Base-by-base conservation (phyloP, 2,329 filamentous ascomycete species). In the Aphanocladium album region DNA sequence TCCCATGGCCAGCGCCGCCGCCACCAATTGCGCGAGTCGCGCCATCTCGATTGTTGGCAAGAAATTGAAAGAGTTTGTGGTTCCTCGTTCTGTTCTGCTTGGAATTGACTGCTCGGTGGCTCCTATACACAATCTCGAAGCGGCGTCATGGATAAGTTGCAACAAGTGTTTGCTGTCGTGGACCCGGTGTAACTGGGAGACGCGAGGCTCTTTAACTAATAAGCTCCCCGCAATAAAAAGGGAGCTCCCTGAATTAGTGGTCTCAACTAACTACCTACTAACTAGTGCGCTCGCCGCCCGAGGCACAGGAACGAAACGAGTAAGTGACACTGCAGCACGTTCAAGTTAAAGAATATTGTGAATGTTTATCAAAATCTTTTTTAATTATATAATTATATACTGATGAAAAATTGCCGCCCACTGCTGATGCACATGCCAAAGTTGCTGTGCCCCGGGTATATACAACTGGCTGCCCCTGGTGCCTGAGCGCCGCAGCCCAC, bases 1-100 rank as follows among this genome's bases (percentile, higher is more conserved):
- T 53, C 66, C 65, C 45, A 71, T 56, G 27, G 64, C 69, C 60
- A 73, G 63, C 50, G 67, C 67, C 53, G 68, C 69, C n/a, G 66
- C 68, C 25, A 70, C 64, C 68, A 70, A 69, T 65, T 68, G 71
- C 62, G 68, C 63, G 59, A 76, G 62, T 62, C 63, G 70, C 58
- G 67, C 69, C 73, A 75, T 75, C 39, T 46, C 41, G 30, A 47
- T 47, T 25, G 43, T 19, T 25, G 3, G 54, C 30, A 19, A 46
- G 21, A 35, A 23, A 2, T 8, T 27, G 43, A 47, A 5, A 23
- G 2, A 6, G n/a, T n/a, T 9, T 3, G 43, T 35, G 19, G 54
- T n/a, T 37, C 1, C 17, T 4, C 1, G n/a, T 17, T 46, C 14
- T 23, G 8, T 12, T 17, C 41, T 23, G 5, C 0, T 21, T 7